Evolutionary conservation across 2,329 filamentous ascomycete species (phyloP).

Genomic region (Fusarium cyanostomum): DNA sequence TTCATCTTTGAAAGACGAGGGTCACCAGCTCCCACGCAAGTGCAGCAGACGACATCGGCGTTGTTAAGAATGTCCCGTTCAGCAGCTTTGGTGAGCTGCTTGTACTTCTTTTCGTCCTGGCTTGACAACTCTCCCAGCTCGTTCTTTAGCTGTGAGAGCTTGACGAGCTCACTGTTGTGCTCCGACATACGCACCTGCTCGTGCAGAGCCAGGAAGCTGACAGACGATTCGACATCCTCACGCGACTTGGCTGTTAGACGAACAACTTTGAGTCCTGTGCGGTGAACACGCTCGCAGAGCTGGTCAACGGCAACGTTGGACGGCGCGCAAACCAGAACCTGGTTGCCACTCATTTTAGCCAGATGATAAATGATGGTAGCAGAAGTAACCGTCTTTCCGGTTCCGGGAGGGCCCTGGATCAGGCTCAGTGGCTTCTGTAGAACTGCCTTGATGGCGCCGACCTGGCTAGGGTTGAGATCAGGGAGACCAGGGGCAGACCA

Average conservation of each 20-base stretch:
- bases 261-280: slow-evolving; percentile 94
- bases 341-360: slow-evolving; percentile 92
- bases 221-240: slow-evolving; percentile 98
- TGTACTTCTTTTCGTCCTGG: slow-evolving; percentile 98
- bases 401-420: slow-evolving; percentile 96
- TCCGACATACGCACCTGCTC: slow-evolving; percentile 98
- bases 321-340: slow-evolving; percentile 94
- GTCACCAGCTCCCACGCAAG: slow-evolving; percentile 96
- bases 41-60: slow-evolving; percentile 98
- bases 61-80: slow-evolving; percentile 95
- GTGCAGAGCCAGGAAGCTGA: slow-evolving; percentile 93
- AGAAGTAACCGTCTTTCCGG: slow-evolving; percentile 97
- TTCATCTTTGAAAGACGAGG: slow-evolving; percentile 96
- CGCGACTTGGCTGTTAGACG: slow-evolving; percentile 98
- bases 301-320: slow-evolving; percentile 99
- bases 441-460: slow-evolving; percentile 95
- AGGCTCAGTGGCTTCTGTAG: slow-evolving; percentile 92
- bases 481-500: slow-evolving; percentile 95
- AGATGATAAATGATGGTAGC: slow-evolving; percentile 99
- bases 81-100: slow-evolving; percentile 90
- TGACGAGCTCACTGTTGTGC: slow-evolving; percentile 91
- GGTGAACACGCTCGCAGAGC: slow-evolving; percentile 95
- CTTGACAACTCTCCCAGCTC: slow-evolving; percentile 92
- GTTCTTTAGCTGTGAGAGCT: slow-evolving; percentile 90
- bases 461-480: slow-evolving; percentile 94